Evolutionary conservation across 2,329 filamentous ascomycete species (phyloP).

Genomic region (Septoria petroselini): DNA sequence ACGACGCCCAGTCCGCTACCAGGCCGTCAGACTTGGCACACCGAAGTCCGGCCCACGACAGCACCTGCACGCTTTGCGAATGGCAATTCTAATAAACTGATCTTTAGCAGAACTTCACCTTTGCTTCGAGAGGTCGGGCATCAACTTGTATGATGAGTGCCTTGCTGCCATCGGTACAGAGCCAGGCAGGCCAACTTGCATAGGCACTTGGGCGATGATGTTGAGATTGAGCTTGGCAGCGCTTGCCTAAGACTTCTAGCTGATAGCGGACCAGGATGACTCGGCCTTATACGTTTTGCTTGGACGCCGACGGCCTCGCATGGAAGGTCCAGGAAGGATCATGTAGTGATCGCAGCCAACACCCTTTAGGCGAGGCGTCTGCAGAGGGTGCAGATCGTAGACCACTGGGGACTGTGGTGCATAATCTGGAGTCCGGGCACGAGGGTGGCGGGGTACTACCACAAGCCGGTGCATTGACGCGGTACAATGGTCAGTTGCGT

Average conservation of each 20-base stretch:
- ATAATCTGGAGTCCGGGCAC: constrained; percentile 3
- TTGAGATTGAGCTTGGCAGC: constrained; percentile 4
- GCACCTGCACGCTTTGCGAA: neutral
- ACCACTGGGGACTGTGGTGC: neutral
- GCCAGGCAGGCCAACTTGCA: no score
- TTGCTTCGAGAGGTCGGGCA: no score
- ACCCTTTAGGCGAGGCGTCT: neutral
- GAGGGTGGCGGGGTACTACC: neutral
- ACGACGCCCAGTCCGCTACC: no score
- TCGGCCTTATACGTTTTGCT: constrained; percentile 12
- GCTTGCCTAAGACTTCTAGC: constrained; percentile 3
- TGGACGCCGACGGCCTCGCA: constrained; percentile 6
- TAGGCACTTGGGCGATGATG: no score
- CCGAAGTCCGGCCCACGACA: neutral
- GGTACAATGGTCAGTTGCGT: constrained; percentile 4
- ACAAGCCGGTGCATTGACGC: neutral
- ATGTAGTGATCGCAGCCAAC: neutral
- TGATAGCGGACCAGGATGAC: neutral
- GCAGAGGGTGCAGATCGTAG: constrained; percentile 3
- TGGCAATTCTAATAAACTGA: no score
- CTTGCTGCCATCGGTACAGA: no score
- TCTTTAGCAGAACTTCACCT: no score
- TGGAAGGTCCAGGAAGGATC: neutral
- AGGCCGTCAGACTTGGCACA: neutral
- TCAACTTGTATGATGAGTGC: no score